Evolutionary conservation across 225 moss, liverwort and hornwort species (phyloP), one percentile per base, ranked within the genome.

Genomic region (Rhytidiadelphus loreus): DNA sequence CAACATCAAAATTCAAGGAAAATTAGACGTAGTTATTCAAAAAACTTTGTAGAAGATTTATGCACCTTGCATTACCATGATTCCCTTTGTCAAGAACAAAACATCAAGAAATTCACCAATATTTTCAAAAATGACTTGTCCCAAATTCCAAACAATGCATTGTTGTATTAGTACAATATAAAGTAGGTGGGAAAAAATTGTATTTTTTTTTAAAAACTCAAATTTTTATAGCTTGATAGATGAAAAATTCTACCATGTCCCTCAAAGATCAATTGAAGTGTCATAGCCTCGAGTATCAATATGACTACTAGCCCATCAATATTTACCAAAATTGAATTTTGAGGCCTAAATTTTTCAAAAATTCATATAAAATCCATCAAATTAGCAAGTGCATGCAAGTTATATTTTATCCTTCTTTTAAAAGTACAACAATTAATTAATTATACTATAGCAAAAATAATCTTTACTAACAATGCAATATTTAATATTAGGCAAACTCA

Each of bases 241-340:
- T 39, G 1, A 69, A 13, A 24, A 0, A 2, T 23, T 14, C 2
- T 39, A 1, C 14, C 7, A 39, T 41, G 7, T 69, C 7, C 22
- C 0, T 39, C 39, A 39, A 69, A 4, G 14, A 70, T 70, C 39
- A 70, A 39, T 70, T 25, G 25, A 25, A 41, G 4, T 24, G 5
- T 8, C 5, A 41, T 6, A 24, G 23, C 39, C 4, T 69, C 39
- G 11, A 66, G 13, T n/a, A 4, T n/a, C 7, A 39, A 39, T 39
- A 13, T 7, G 4, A 68, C 7, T 68, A 14, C 4, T 13, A 39
- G 2, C 13, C n/a, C 23, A n/a, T n/a, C 23, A 13, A 23, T 69
- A 69, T 7, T n/a, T n/a, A 68, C 5, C 1, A 0, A 68, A 20
- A 68, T 22, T 66, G 65, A 35, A 65, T 65, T 33, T 64, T 23